Conservation (phyloP, 2,329 filamentous ascomycete genomes). For the Trichoderma brevicompactum region DNA sequence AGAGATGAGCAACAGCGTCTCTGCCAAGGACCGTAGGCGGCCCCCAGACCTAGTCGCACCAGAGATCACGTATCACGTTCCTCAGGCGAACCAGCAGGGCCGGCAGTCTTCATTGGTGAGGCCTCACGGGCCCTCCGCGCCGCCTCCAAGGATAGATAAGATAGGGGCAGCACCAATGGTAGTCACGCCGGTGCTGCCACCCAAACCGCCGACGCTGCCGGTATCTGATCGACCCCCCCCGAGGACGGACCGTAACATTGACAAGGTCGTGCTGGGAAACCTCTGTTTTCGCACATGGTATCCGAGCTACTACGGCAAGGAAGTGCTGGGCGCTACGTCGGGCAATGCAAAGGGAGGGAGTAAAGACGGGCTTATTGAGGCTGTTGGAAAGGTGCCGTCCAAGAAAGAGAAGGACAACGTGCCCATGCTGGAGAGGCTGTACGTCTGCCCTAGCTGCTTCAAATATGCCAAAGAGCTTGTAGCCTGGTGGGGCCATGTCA, state of each 20-base stretch:
- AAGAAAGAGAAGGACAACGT: conserved; percentile 44
- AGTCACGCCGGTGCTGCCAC: conserved; percentile 32
- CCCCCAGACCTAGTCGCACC: conserved; percentile 46
- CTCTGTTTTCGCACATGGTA: conserved; percentile 90
- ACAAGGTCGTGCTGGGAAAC: conserved; percentile 83
- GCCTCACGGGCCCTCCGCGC: conserved; percentile 42
- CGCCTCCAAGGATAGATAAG: conserved; percentile 40
- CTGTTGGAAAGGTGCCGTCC: conserved; percentile 37
- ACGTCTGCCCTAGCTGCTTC: conserved; percentile 92
- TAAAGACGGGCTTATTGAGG: conserved; percentile 39
- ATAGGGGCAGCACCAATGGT: conserved; percentile 34
- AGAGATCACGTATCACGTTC: conserved; percentile 48
- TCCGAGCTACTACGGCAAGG: conserved; percentile 85
- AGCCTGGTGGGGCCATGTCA: conserved; percentile 62
- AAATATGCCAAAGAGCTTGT: conserved; percentile 76
- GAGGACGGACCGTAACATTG: conserved; percentile 73
- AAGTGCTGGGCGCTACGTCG: conserved; percentile 59
- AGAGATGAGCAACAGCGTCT: conserved; percentile 33
- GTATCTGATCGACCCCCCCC: conserved; percentile 43
- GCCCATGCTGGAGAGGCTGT: conserved; percentile 68
- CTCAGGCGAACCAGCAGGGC: conserved; percentile 40
- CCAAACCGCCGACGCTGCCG: conserved; percentile 41
- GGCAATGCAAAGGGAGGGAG: conserved; percentile 37
- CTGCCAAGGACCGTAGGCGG: conserved; percentile 37
- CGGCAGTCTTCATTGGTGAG: conserved; percentile 41